Percentiles rank a stretch among this genome's conserved stretches.
phyloP scores from a whole-genome alignment of 2,329 filamentous ascomycete species.

The Fusarium paranaense region DNA sequence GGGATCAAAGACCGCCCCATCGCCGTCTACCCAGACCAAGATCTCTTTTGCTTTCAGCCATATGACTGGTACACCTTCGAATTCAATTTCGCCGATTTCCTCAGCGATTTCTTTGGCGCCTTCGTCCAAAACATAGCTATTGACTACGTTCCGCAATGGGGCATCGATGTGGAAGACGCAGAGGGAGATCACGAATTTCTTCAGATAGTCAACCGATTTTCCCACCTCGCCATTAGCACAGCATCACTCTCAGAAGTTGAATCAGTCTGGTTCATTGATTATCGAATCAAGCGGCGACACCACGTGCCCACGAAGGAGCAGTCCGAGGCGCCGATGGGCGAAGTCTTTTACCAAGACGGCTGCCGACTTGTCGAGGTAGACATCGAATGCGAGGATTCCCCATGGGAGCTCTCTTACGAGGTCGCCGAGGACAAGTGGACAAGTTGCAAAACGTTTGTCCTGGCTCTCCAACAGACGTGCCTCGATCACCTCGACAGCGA shows the following conservation, averaged over 20 bases:
- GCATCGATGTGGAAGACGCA: background rate
- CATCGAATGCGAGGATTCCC: background rate
- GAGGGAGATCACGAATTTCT: background rate
- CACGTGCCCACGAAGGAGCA: background rate
- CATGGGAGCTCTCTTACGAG: background rate
- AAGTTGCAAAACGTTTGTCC: background rate
- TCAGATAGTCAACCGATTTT: background rate
- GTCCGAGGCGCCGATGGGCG: background rate
- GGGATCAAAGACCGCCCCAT: background rate
- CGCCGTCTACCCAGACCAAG: background rate
- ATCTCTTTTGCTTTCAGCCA: background rate
- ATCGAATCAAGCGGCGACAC: background rate
- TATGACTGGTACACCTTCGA: background rate
- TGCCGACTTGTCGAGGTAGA: background rate
- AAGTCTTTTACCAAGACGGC: background rate
- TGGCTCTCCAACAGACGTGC: background rate
- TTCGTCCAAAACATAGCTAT: background rate
- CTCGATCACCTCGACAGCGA: background rate
- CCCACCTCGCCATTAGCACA: background rate
- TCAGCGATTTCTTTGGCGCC: background rate
- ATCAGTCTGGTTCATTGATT: background rate
- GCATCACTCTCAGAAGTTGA: rapidly evolving
- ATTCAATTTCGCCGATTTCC: background rate
- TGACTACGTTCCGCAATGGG: background rate
- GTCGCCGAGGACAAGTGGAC: background rate